Base-by-base conservation (phyloP, 345 rosid species). In the Hirschfeldia incana region DNA sequence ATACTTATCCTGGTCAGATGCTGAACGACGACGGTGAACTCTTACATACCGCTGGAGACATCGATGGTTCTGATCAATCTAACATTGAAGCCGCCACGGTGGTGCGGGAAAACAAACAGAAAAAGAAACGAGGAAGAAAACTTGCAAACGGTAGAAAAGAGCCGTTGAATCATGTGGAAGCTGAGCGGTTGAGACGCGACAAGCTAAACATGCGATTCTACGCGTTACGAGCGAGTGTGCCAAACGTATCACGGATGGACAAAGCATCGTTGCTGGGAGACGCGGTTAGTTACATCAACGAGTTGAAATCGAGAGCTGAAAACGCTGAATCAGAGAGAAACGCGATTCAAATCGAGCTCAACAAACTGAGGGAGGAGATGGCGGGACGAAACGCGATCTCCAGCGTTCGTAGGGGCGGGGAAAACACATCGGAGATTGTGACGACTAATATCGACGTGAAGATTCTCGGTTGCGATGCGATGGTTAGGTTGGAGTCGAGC, bases 191-290 rank as follows among this genome's bases (percentile, higher is more conserved):
- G 57, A 51, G 57, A 51, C 57, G 57, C 8, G 57, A 51, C 21
- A 51, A 51, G 57, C 21, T 51, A 51, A 51, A 51, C 57, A 17
- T n/a, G 57, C 7, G 57, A n/a, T 51, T 51, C 57, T 51, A 51
- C 21, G 57, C 57, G 57, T 51, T 51, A 51, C 17, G 57, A 51
- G 57, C 57, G 21, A n/a, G 21, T n/a, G 57, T 51, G 17, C 57
- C 57, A 51, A 51, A 51, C 57, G 57, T 51, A 51, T 51, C 57
- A n/a, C n/a, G n/a, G 57, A 51, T 51, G 57, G 57, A 51, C 57
- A 51, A 51, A 6, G 8, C 21, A 21, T n/a, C 57, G 21, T 51
- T 51, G 17, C 57, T 51, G n/a, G 57, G 57, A 51, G 57, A 51
- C 57, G 57, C 57, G 57, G 2, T 51, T 51, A 1, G 57, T 51